Evolutionary conservation across 352 stramenopile genomes (phyloP).

Genomic region (Aphanomyces stellatus): DNA sequence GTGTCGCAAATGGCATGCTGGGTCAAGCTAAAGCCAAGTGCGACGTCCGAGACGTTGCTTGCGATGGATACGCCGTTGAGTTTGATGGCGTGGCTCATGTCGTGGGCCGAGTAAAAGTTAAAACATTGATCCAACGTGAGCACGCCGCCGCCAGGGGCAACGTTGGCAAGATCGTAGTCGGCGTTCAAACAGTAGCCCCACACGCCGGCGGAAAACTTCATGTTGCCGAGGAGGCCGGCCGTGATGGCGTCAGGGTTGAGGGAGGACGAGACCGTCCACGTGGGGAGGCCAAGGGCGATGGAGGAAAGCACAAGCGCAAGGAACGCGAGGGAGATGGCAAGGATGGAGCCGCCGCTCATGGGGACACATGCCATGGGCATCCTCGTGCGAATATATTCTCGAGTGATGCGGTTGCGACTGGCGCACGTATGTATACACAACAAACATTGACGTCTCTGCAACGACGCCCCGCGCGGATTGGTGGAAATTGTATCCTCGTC

Average conservation of each 20-base stretch:
- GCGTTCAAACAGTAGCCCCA: slow-evolving; percentile 18
- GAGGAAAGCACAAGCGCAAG: slow-evolving; percentile 1
- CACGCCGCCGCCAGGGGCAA: neutral
- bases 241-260: neutral
- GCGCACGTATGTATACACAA: too few relatives aligned
- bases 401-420: too few relatives aligned
- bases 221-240: neutral
- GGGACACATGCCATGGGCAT: too few relatives aligned
- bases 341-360: neutral
- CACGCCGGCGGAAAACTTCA: slow-evolving; percentile 3
- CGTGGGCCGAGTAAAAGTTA: slow-evolving; percentile 1
- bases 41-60: neutral
- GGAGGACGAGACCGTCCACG: slow-evolving; percentile 2
- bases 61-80: neutral
- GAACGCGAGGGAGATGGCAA: neutral
- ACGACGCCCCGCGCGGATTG: too few relatives aligned
- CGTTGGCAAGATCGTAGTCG: neutral
- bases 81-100: neutral
- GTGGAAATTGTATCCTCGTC: too few relatives aligned
- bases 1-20: neutral
- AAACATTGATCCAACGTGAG: slow-evolving; percentile 15
- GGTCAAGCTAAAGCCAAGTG: neutral
- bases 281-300: slow-evolving; percentile 1
- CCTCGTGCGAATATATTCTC: too few relatives aligned
- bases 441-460: too few relatives aligned